A percentile compares a stretch with the other conserved stretches of the same genome.
These are phyloP conservation scores for Syzygium aromaticum DNA, from an alignment of 345 rosid species.

Conservation along the genomic window DNA sequence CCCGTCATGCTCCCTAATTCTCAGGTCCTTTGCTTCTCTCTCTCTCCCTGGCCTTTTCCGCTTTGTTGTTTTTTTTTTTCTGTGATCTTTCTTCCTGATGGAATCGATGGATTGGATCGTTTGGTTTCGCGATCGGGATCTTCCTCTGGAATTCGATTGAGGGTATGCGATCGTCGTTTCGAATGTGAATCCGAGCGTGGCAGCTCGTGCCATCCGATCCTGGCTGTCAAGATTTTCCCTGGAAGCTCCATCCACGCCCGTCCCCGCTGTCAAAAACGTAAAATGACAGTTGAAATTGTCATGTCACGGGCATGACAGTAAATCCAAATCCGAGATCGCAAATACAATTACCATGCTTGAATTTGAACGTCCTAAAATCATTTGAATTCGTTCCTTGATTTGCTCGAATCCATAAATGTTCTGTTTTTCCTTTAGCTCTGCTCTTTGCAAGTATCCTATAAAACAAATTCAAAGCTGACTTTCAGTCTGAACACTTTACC, in stretches of 20 bases:
- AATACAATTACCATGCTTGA: neutral
- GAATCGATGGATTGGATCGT: neutral
- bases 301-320: neutral
- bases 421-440: neutral
- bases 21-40: slow-evolving; percentile 14
- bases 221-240: neutral
- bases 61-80: no score
- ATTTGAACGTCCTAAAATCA: neutral
- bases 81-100: neutral
- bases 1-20: slow-evolving; percentile 46
- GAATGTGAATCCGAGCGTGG: neutral
- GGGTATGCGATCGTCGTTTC: neutral
- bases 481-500: neutral
- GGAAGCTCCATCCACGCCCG: neutral
- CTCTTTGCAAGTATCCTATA: neutral
- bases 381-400: neutral
- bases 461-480: neutral
- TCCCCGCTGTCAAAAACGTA: neutral
- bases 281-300: neutral
- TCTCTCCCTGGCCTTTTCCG: neutral
- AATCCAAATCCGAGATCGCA: neutral
- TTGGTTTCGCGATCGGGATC: neutral
- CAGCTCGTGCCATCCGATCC: neutral
- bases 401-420: neutral
- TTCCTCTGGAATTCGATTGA: neutral